Evolutionary conservation across 345 rosid species (phyloP).

Genomic region (Citropsis articulata): DNA sequence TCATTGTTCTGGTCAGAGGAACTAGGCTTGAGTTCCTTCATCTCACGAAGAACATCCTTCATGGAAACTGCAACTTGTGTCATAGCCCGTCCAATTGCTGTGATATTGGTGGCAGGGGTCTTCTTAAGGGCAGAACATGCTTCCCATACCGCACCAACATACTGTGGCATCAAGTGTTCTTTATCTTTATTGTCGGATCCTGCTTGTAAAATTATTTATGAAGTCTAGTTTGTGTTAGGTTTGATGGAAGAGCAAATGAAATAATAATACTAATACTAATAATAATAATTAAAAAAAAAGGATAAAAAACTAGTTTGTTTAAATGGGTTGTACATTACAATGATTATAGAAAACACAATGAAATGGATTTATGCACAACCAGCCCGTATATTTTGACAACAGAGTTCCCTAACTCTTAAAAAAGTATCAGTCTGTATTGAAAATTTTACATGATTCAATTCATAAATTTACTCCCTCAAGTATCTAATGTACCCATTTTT

Average conservation of each 20-base stretch:
- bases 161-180: constrained; percentile 47
- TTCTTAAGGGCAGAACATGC: constrained; percentile 80
- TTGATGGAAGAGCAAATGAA: not conserved
- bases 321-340: too few relatives aligned
- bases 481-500: not conserved
- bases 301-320: not conserved
- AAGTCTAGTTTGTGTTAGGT: not conserved
- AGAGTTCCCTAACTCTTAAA: not conserved
- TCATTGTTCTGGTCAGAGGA: constrained; percentile 29
- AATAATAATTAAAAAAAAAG: too few relatives aligned
- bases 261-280: not conserved
- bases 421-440: not conserved
- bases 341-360: not conserved
- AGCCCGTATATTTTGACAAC: not conserved
- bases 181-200: constrained; percentile 50
- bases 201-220: constrained; percentile 21
- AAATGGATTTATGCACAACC: not conserved
- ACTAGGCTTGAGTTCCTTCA: constrained; percentile 86
- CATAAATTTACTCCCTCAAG: not conserved
- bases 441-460: not conserved
- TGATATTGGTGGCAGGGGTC: constrained; percentile 69
- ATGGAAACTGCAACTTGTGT: constrained; percentile 80
- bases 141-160: constrained; percentile 87
- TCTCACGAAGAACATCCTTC: constrained; percentile 94
- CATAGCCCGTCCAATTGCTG: constrained; percentile 78